Evolutionary conservation across 148 eudicot species (phyloP).

Genomic region (Rhododendron kiyosumense): DNA sequence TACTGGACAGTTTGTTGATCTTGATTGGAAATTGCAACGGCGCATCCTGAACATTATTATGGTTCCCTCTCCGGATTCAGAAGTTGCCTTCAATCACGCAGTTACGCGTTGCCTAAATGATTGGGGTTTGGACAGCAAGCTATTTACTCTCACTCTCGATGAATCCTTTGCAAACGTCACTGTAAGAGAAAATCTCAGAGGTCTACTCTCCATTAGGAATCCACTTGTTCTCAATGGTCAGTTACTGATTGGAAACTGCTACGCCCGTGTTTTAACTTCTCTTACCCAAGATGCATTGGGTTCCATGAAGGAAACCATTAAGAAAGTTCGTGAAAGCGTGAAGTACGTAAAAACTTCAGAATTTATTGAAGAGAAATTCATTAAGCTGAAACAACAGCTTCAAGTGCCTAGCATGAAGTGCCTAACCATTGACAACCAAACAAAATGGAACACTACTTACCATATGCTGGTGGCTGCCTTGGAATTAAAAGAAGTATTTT

Average conservation of each 20-base stretch:
- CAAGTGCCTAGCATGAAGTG: constrained; percentile 52
- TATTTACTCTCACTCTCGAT: constrained; percentile 71
- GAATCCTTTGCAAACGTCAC: constrained; percentile 47
- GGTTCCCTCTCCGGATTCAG: constrained; percentile 69
- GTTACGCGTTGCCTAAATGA: constrained; percentile 55
- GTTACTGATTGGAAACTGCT: constrained; percentile 59
- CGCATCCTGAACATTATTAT: constrained; percentile 58
- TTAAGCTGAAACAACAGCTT: constrained; percentile 46
- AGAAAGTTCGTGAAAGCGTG: constrained; percentile 68
- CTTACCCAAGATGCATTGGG: constrained; percentile 58
- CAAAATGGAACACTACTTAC: constrained; percentile 78
- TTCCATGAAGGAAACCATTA: constrained; percentile 31
- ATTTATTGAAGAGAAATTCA: constrained; percentile 39
- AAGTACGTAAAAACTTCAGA: constrained; percentile 61
- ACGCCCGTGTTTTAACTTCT: constrained; percentile 49
- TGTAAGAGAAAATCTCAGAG: constrained; percentile 52
- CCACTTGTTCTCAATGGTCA: constrained; percentile 55
- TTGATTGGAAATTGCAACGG: constrained; percentile 61
- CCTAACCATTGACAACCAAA: constrained; percentile 53
- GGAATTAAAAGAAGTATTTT: constrained; percentile 65
- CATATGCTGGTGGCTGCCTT: constrained; percentile 72
- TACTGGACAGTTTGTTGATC: constrained; percentile 57
- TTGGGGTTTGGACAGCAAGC: constrained; percentile 64
- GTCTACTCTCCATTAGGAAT: constrained; percentile 50
- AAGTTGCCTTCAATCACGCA: constrained; percentile 56